Base-by-base conservation (phyloP, 192 early-diverging fungal species). In the Coemansia sp. region DNA sequence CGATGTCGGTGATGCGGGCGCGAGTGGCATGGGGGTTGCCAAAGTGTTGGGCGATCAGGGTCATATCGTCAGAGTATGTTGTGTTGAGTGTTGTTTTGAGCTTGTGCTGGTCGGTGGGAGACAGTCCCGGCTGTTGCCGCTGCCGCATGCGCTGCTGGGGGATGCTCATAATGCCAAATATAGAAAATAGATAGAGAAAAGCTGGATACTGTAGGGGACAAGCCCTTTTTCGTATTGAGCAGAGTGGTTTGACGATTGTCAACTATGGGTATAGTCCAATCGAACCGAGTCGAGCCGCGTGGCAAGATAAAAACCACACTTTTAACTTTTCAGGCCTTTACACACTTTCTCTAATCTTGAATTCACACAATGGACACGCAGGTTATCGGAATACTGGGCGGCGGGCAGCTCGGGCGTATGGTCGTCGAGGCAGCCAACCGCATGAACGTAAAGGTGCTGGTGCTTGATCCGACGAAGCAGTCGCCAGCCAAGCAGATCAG, bases 351-450 rank as follows among this genome's bases (percentile, higher is more conserved):
- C 16, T 2, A 45, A 45, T 45, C 41, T 45, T 45, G 41, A 45
- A 45, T 45, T 45, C 16, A n/a, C 39, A 41, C 16, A 64, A 78
- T 81, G 78, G 78, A 81, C 56, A 57, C 35, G 32, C 68, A 68
- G 26, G 65, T 81, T 37, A 54, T 84, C 20, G 83, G 83, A 32
- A 75, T 92, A 55, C 82, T 88, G 54, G 86, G 87, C 54, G 94
- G 96, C 39, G 97, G 97, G n/a, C 97, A 99, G 80, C 89, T 99
- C 23, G 97, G 97, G 9, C 87, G 97, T 73, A 99, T 99, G 97
- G 82, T 96, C 68, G 85, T 92, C 39, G 97, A 99, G 74, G 93
- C 96, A 12, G 97, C 94, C 3, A 91, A 90, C 68, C 87, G 95
- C 12, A 86, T 99, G 65, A 93, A 93, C 75, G 71, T 99, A 47